Conservation (phyloP, 2,329 filamentous ascomycete species). For the Penicillium psychrosexuale region DNA sequence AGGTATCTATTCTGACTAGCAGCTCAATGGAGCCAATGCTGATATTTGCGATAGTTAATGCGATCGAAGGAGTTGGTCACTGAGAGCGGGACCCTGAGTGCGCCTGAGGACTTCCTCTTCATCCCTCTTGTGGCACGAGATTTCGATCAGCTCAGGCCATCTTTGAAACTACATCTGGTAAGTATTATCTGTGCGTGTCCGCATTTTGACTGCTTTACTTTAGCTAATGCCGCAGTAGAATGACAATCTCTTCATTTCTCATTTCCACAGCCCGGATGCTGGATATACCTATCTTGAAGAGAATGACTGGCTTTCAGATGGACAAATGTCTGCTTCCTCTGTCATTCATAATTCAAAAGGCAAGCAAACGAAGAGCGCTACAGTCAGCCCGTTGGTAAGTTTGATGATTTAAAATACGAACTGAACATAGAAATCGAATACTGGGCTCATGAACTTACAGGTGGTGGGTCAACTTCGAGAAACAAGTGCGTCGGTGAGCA, state of each 20-base stretch:
- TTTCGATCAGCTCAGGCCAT: constrained; percentile 28
- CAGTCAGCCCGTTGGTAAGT: constrained; percentile 25
- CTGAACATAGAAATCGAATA: constrained; percentile 2
- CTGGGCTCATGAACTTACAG: constrained; percentile 18
- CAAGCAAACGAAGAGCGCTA: constrained; percentile 15
- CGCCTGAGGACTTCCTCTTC: constrained; percentile 76
- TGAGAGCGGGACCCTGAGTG: constrained; percentile 67
- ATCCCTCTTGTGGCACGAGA: constrained; percentile 62
- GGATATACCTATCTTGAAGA: constrained; percentile 75
- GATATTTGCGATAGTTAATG: constrained; percentile 61
- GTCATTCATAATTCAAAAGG: constrained; percentile 33
- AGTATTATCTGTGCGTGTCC: neutral
- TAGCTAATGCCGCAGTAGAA: constrained; percentile 47
- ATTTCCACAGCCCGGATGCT: constrained; percentile 71
- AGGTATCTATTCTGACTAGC: constrained; percentile 39
- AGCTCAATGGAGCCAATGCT: constrained; percentile 5
- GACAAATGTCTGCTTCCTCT: constrained; percentile 36
- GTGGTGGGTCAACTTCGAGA: constrained; percentile 58
- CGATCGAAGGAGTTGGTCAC: constrained; percentile 75
- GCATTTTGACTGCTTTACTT: neutral
- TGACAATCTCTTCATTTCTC: constrained; percentile 83
- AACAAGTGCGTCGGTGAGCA: constrained; percentile 57
- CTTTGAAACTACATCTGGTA: constrained; percentile 45
- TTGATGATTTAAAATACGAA: neutral
- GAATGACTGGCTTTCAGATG: constrained; percentile 39